Percentiles rank a stretch among this genome's conserved stretches.
Conservation (phyloP, 257 asterid genomes). For the Cynanchum wilfordii region DNA sequence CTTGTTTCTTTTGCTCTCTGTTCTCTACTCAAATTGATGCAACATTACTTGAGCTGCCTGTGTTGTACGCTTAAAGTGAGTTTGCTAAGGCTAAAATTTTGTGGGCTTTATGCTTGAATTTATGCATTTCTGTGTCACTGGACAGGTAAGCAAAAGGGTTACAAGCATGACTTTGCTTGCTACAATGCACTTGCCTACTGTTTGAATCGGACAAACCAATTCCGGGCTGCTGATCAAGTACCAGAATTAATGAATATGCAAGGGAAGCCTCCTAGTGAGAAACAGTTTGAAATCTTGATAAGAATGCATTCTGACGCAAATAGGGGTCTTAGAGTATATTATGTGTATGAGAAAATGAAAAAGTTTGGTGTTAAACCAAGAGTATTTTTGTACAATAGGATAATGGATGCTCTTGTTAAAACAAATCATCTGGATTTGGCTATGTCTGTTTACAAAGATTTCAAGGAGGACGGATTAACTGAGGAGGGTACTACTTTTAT, state of each 20-base stretch:
- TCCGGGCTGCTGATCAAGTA: conserved; percentile 88
- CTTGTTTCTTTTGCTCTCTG: not conserved
- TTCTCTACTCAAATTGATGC: not conserved
- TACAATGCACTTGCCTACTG: conserved; percentile 87
- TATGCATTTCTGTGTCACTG: conserved; percentile 16
- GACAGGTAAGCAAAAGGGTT: conserved; percentile 92
- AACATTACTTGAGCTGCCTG: not conserved
- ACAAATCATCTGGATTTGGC: conserved; percentile 77
- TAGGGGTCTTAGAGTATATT: conserved; percentile 87
- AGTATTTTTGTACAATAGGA: conserved; percentile 71
- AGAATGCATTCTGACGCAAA: conserved; percentile 89
- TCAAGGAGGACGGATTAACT: conserved; percentile 61
- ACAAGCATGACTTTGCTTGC: conserved; percentile 90
- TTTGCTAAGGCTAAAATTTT: not conserved
- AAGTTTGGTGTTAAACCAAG: conserved; percentile 84
- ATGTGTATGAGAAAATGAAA: conserved; percentile 90
- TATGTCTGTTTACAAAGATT: conserved; percentile 71
- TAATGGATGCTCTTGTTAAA: conserved; percentile 89
- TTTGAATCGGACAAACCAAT: conserved; percentile 66
- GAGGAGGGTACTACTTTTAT: conserved; percentile 80
- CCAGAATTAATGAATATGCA: conserved; percentile 95
- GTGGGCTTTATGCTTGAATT: too few species aligned
- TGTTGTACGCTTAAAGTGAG: not conserved
- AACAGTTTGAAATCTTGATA: conserved; percentile 86
- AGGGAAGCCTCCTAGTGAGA: conserved; percentile 89